These are phyloP conservation scores for Claviceps maximensis DNA, from an alignment of 2,329 filamentous ascomycete species.

Conservation along the genomic window DNA sequence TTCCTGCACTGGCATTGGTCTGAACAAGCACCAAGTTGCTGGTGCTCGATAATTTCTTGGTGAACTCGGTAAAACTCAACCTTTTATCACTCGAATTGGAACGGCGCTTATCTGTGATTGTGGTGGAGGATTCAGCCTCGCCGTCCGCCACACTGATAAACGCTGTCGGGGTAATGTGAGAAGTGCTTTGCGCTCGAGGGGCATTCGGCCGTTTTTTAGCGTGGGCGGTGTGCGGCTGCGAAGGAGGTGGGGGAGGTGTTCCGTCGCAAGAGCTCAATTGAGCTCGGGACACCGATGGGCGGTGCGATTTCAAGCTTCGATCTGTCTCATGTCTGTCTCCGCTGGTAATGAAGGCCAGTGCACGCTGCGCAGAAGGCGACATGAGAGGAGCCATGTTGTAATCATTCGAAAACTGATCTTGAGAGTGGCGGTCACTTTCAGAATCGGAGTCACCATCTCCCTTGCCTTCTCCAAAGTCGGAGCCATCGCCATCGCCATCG, in stretches of 20 bases:
- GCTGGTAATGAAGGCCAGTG: slow-evolving; percentile 35
- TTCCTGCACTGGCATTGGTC: slow-evolving; percentile 37
- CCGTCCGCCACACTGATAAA: slow-evolving; percentile 16
- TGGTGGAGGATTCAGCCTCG: slow-evolving; percentile 8
- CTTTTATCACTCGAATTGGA: slow-evolving; percentile 43
- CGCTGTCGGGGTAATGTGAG: slow-evolving; percentile 25
- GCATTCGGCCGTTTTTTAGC: slow-evolving; percentile 31
- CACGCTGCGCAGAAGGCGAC: slow-evolving; percentile 32
- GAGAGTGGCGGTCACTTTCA: slow-evolving; percentile 26
- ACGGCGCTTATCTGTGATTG: slow-evolving; percentile 30
- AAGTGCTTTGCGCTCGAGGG: slow-evolving; percentile 33
- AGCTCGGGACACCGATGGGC: slow-evolving; percentile 19
- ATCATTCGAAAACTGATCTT: slow-evolving; percentile 16
- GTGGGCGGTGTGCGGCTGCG: slow-evolving; percentile 41
- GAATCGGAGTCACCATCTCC: slow-evolving; percentile 22
- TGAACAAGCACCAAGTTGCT: slow-evolving; percentile 47
- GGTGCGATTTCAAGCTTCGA: slow-evolving; percentile 17
- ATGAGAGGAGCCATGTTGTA: slow-evolving; percentile 21
- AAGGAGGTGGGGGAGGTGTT: slow-evolving; percentile 12
- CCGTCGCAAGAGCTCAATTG: slow-evolving; percentile 20
- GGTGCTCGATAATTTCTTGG: slow-evolving; percentile 46
- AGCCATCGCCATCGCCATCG: slow-evolving; percentile 15
- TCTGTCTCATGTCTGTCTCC: slow-evolving; percentile 24
- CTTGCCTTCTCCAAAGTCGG: slow-evolving; percentile 22
- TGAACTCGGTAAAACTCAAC: slow-evolving; percentile 48